phyloP scores from a whole-genome alignment of 306 rosid species.

The Prosopis cineraria region DNA sequence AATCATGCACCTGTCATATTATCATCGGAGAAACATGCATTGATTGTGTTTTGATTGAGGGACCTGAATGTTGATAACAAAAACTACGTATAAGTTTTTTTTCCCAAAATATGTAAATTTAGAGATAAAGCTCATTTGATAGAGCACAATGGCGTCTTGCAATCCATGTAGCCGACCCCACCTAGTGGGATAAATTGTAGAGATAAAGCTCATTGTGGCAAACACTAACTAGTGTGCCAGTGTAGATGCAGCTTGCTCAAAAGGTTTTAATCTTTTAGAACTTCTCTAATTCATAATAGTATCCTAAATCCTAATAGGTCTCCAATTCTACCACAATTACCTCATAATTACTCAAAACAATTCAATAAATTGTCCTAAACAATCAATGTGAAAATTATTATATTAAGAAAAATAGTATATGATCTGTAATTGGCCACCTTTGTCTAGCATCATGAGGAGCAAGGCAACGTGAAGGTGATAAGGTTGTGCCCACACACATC shows the following conservation, averaged over 20 bases:
- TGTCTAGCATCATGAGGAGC: not conserved
- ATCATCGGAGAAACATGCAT: not conserved
- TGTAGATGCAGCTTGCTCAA: not conserved
- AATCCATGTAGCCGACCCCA: too few relatives aligned
- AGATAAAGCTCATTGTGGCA: not conserved
- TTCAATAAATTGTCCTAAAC: not conserved
- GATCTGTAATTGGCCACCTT: not conserved
- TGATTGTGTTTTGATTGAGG: not conserved
- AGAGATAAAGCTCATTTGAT: not conserved
- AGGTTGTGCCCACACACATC: not conserved
- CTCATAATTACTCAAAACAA: not conserved
- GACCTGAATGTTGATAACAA: not conserved
- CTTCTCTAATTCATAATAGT: not conserved
- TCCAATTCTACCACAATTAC: not conserved
- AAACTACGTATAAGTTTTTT: not conserved
- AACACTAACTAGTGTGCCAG: not conserved
- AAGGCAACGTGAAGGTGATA: slow-evolving; percentile 1
- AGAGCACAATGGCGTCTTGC: too few relatives aligned
- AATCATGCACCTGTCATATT: not conserved
- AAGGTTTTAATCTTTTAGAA: not conserved
- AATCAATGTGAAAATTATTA: not conserved
- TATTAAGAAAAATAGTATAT: not conserved
- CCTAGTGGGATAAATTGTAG: too few relatives aligned
- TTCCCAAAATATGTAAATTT: not conserved
- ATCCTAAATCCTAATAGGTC: not conserved